These are phyloP conservation scores for Fusarium euwallaceae DNA, from an alignment of 2,329 filamentous ascomycete genomes.

Conservation along the genomic window DNA sequence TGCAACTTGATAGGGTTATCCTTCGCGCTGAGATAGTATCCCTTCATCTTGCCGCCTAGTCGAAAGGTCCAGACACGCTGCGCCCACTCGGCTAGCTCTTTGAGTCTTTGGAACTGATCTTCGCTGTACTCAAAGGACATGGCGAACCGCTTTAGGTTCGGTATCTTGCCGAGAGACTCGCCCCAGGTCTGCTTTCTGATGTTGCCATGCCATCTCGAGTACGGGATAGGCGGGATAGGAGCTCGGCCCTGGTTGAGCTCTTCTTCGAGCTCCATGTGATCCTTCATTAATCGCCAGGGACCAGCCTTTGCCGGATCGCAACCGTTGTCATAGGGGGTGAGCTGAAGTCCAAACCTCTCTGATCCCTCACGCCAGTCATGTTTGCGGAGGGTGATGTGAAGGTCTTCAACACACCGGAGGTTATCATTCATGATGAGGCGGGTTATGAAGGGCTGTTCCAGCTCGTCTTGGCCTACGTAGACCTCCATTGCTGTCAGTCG, in stretches of 20 bases:
- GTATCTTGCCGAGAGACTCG: conserved; percentile 11
- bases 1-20: conserved; percentile 14
- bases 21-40: conserved; percentile 24
- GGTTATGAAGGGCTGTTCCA: background rate
- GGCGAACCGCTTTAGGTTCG: conserved; percentile 16
- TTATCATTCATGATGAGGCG: fast-evolving
- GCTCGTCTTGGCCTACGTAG: background rate
- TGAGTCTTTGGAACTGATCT: background rate
- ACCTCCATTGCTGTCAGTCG: conserved; percentile 21
- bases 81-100: conserved; percentile 22
- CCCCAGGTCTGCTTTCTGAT: conserved; percentile 1
- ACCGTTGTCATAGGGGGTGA: conserved; percentile 21
- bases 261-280: conserved; percentile 20
- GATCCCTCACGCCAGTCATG: background rate
- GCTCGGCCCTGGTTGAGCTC: background rate
- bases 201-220: no score
- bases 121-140: conserved; percentile 27
- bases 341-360: background rate
- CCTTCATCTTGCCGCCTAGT: conserved; percentile 27
- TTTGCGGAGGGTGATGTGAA: conserved; percentile 21
- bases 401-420: conserved; percentile 7
- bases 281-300: background rate
- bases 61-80: conserved; percentile 33
- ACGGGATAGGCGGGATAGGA: conserved; percentile 19
- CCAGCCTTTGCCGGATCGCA: background rate